Base-by-base conservation (phyloP, 2,329 filamentous ascomycete species). In the Talaromyces funiculosus region DNA sequence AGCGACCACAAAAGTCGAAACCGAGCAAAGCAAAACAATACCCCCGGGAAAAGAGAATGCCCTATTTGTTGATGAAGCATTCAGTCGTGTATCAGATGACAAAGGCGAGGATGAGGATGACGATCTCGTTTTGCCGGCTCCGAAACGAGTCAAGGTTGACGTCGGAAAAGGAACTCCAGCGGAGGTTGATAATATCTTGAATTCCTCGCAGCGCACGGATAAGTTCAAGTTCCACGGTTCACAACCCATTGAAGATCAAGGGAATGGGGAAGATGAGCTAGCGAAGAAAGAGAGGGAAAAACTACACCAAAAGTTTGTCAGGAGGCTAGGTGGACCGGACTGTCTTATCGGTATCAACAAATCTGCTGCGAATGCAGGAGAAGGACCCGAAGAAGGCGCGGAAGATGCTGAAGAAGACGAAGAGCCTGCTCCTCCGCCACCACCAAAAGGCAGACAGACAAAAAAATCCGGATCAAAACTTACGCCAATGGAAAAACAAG, bases 401-500 rank as follows among this genome's bases (percentile, higher is more conserved):
- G 85, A 84, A 3, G 86, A 81, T 7, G 86, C 80, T 0, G 88
- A 81, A 3, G 82, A 85, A 40, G 78, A 81, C 3, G 78, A 81
- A 9, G 78, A 81, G 35, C 60, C 38, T 20, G 71, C 77, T 10
- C 68, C 78, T 2, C 29, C 51, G 10, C 81, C 81, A 58, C 69
- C 75, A 2, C 68, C 69, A 7, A 81, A 76, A 64, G 78, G 77
- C 3, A 85, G 81, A 66, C 61, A 79, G 69, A 65, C 80, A 64
- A 95, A 90, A 75, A 95, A 91, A 71, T 84, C 85, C 63, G 84
- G 75, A n/a, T 87, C 85, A 59, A 97, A 97, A 72, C 83, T 99
- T 62, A 99, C 94, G 0, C 94, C 94, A 0, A 89, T 99, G 86
- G 92, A 97, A 73, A 84, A 89, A 42, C 94, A 97, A 69, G 89